Evolutionary conservation across 495 filamentous ascomycete species (phyloP), one percentile per base, ranked within the genome.

Genomic region (Hypoxylon lenormandii): DNA sequence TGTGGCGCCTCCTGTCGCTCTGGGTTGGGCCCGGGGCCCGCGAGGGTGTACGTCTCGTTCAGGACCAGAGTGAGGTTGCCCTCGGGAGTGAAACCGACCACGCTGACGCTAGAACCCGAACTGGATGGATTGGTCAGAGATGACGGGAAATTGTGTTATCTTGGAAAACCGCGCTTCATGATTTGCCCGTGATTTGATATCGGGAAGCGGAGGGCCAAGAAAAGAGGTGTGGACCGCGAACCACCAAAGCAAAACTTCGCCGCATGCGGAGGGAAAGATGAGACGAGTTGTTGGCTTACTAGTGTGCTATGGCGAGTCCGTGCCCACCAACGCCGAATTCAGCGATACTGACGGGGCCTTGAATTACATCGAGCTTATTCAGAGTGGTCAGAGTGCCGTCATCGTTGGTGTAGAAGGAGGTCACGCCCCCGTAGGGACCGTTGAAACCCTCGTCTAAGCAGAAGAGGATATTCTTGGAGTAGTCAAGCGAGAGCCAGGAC

Each of bases 1-100:
- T n/a, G n/a, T n/a, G 91, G 80, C 3, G 80, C 78, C 5, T 88
- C 83, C 79, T 92, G 90, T 19, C 87, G 86, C 3, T 56, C 64
- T 4, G 85, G 78, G 28, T 80, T 69, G 46, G 83, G 66, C n/a
- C 84, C 85, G 0, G 85, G 83, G 5, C 69, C 60, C 12, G 78
- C 66, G 54, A 86, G 70, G 19, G 80, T 82, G 74, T 84, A 92
- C 33, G 74, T 80, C 64, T 86, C 81, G 56, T 76, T 79, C 65
- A 88, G 80, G 19, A 84, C 60, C 15, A 76, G 60, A 4, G 73
- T 55, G 30, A 87, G 70, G 8, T 69, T 60, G 18, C 72, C 60
- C 43, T 72, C 66, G 52, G 69, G 59, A 51, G 46, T 33, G 50
- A 68, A 47, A 47, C 51, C 54, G 18, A 76, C 74, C 42, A 68